These are phyloP conservation scores for Saccharum spontaneum DNA, from an alignment of 176 grass and related monocot genomes.

Conservation along the genomic window DNA sequence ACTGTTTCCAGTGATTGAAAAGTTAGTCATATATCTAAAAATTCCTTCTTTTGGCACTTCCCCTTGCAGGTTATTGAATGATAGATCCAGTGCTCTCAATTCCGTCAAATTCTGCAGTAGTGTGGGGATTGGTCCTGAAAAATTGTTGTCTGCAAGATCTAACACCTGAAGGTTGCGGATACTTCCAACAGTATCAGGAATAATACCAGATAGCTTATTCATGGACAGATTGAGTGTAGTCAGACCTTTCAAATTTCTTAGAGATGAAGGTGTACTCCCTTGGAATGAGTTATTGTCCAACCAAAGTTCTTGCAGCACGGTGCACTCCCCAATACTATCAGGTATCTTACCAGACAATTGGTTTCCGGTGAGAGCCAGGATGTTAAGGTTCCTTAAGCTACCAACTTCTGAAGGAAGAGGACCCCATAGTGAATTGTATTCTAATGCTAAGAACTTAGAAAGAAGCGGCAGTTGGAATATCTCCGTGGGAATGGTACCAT, in stretches of 20 bases:
- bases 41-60: constrained; percentile 24
- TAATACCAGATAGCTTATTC: neutral
- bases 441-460: no score
- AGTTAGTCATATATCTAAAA: constrained; percentile 6
- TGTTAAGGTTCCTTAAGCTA: neutral
- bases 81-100: constrained; percentile 20
- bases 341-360: neutral
- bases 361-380: neutral
- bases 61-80: constrained; percentile 27
- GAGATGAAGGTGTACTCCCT: neutral
- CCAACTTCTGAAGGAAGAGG: constrained; percentile 18
- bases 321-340: neutral
- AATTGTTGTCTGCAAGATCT: constrained; percentile 26
- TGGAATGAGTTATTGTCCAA: neutral
- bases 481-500: no score
- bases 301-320: no score
- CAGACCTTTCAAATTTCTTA: neutral
- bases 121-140: constrained; percentile 28
- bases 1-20: constrained; percentile 32
- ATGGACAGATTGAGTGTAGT: neutral
- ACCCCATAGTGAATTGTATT: constrained; percentile 19
- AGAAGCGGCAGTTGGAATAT: no score
- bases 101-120: constrained; percentile 9
- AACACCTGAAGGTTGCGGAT: neutral
- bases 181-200: neutral